Evolutionary conservation across 495 filamentous ascomycete genomes (phyloP).

Genomic region (Trichoderma reesei): DNA sequence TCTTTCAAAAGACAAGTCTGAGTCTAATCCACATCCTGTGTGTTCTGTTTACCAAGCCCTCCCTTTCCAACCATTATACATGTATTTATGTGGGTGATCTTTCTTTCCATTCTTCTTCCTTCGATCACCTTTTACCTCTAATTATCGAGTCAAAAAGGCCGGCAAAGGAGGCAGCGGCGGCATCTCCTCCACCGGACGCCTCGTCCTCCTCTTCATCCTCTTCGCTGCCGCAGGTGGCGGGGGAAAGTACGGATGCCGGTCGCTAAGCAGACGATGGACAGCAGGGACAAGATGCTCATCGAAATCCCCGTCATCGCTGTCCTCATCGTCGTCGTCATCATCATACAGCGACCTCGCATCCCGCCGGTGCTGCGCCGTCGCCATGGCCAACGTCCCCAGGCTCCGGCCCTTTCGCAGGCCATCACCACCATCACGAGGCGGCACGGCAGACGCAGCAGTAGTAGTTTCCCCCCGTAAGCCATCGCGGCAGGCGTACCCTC

Average conservation of each 20-base stretch:
- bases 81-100: no score
- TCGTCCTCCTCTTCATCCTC: neutral
- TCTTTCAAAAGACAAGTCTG: no score
- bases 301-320: neutral
- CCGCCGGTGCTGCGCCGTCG: neutral
- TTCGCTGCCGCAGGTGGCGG: constrained; percentile 8
- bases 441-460: neutral
- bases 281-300: neutral
- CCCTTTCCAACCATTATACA: no score
- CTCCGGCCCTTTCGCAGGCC: constrained; percentile 8
- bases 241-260: neutral
- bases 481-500: constrained; percentile 7
- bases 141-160: neutral
- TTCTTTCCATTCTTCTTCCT: no score
- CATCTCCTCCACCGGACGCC: neutral
- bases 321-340: neutral
- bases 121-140: neutral
- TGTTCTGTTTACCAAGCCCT: no score
- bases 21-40: no score
- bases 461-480: neutral
- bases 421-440: neutral
- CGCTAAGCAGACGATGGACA: neutral
- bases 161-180: constrained; percentile 1
- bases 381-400: constrained; percentile 11
- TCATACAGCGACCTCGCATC: constrained; percentile 1